Conservation (phyloP, 805 yeast genomes). For the Barnettozyma siamensis region DNA sequence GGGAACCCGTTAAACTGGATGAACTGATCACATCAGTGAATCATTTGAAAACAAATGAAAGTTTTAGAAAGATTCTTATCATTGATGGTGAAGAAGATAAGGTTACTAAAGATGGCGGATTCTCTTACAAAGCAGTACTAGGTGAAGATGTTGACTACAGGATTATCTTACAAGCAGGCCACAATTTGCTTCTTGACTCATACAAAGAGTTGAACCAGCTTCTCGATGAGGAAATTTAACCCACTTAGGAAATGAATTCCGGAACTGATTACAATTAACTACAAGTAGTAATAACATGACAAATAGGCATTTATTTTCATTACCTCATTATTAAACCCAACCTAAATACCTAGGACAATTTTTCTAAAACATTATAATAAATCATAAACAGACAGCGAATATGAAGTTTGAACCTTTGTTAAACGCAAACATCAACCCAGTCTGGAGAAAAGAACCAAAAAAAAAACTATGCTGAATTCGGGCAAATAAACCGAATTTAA, state of each 20-base stretch:
- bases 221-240: conserved; percentile 2
- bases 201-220: conserved; percentile 13
- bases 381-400: not conserved
- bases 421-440: too few relatives aligned
- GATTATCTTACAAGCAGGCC: conserved; percentile 18
- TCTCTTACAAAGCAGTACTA: conserved; percentile 16
- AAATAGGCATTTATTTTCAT: not conserved
- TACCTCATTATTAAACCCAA: not conserved
- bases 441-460: not conserved
- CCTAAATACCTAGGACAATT: not conserved
- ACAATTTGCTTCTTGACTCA: conserved; percentile 19
- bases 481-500: not conserved
- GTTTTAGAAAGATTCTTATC: conserved; percentile 11
- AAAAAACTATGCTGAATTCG: not conserved
- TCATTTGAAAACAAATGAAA: conserved; percentile 1
- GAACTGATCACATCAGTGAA: conserved; percentile 13
- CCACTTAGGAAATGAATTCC: too few relatives aligned
- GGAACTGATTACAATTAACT: too few relatives aligned
- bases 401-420: not conserved
- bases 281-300: too few relatives aligned
- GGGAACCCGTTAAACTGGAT: conserved; percentile 15
- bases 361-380: not conserved
- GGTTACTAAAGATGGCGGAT: conserved; percentile 21
- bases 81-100: conserved; percentile 20
- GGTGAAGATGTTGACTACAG: conserved; percentile 15